Percentiles rank a stretch among this genome's conserved stretches.
These are phyloP conservation scores for Fraxinus floribunda DNA, from an alignment of 305 asterid species.

Conservation along the genomic window DNA sequence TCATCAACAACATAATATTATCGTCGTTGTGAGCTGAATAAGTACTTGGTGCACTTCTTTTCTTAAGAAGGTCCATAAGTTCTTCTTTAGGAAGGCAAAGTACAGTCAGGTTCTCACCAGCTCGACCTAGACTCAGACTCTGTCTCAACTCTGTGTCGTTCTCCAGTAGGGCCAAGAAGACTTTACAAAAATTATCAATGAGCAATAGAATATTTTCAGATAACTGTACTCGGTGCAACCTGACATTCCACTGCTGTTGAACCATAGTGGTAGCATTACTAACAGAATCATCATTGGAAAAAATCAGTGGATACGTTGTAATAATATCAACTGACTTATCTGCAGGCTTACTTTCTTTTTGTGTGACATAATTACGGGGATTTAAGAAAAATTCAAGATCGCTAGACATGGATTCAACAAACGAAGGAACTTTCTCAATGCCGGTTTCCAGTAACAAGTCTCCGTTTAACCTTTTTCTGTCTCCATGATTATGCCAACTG, in stretches of 20 bases:
- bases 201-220: conserved; percentile 45
- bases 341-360: conserved; percentile 41
- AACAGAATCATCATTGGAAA: conserved; percentile 38
- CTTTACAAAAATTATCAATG: conserved; percentile 40
- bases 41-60: conserved; percentile 29
- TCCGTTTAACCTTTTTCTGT: conserved; percentile 30
- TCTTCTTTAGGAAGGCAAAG: conserved; percentile 45
- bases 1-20: conserved; percentile 32
- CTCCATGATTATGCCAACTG: conserved; percentile 37
- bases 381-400: conserved; percentile 65
- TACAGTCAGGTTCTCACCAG: conserved; percentile 36
- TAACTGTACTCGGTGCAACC: conserved; percentile 46
- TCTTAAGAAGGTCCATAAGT: conserved; percentile 38
- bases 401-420: conserved; percentile 62
- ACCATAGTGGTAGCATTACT: conserved; percentile 38
- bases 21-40: conserved; percentile 33
- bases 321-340: conserved; percentile 33
- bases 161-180: conserved; percentile 44
- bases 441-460: conserved; percentile 37
- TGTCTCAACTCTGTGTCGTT: conserved; percentile 37
- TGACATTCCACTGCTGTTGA: conserved; percentile 48
- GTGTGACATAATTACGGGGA: conserved; percentile 43
- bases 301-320: conserved; percentile 29
- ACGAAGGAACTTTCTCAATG: conserved; percentile 39
- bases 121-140: conserved; percentile 30